Conservation (phyloP, 2,329 filamentous ascomycete species). For the Akanthomyces muscarius region DNA sequence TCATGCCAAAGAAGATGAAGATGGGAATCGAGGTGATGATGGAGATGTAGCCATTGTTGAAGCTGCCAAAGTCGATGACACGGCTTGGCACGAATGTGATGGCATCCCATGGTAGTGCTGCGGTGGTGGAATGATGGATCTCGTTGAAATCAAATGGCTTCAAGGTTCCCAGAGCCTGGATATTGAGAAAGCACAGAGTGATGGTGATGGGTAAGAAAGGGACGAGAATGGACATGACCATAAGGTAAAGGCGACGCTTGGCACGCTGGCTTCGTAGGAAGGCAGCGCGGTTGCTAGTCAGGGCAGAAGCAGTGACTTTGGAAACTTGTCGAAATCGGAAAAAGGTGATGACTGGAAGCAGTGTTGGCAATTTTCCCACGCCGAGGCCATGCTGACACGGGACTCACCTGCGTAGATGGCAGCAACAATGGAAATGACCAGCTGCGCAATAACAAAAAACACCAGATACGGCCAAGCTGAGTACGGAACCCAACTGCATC, state of each 20-base stretch:
- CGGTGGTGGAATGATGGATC: conserved; percentile 36
- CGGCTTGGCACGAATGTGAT: conserved; percentile 44
- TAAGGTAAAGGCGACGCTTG: conserved; percentile 51
- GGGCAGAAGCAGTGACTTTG: conserved; percentile 35
- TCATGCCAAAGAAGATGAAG: conserved; percentile 53
- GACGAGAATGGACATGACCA: conserved; percentile 49
- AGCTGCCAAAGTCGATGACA: conserved; percentile 33
- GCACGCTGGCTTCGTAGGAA: conserved; percentile 43
- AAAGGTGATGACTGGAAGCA: conserved; percentile 41
- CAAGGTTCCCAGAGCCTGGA: conserved; percentile 29
- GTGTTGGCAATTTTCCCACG: background rate
- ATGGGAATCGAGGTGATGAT: conserved; percentile 45
- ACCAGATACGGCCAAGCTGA: conserved; percentile 45
- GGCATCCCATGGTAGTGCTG: conserved; percentile 42
- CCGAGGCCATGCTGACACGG: background rate
- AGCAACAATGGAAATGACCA: conserved; percentile 40
- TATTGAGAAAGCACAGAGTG: conserved; percentile 39
- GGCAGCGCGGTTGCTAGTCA: conserved; percentile 39
- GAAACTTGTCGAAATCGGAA: conserved; percentile 45
- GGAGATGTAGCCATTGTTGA: conserved; percentile 47
- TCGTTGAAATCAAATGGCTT: conserved; percentile 38
- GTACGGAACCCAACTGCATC: conserved; percentile 44
- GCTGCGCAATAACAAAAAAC: conserved; percentile 45
- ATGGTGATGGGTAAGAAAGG: conserved; percentile 48
- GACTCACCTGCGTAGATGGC: conserved; percentile 47